Evolutionary conservation across 768 basidiomycete species (phyloP).

Genomic region (Imleria badia): DNA sequence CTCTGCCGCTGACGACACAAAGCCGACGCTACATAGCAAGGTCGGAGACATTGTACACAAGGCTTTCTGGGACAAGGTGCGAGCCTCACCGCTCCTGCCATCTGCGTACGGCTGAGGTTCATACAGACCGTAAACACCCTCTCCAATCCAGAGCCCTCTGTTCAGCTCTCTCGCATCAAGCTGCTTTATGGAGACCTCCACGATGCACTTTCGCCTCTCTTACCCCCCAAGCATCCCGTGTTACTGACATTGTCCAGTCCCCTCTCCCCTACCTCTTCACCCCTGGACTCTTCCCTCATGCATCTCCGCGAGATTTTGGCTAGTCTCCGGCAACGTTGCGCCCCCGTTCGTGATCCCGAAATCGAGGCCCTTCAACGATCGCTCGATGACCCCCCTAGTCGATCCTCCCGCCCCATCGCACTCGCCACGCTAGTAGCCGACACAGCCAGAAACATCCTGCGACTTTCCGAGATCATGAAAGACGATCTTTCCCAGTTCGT

Average conservation of each 20-base stretch:
- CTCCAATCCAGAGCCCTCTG: constrained; percentile 55
- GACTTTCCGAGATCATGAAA: constrained; percentile 63
- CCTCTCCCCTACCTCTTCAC: constrained; percentile 66
- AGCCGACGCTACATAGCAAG: constrained; percentile 44
- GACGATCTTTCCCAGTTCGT: constrained; percentile 65
- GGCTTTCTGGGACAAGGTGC: constrained; percentile 77
- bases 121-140: constrained; percentile 55
- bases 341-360: constrained; percentile 59
- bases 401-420: constrained; percentile 22
- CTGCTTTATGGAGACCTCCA: constrained; percentile 54
- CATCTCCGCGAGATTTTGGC: constrained; percentile 54
- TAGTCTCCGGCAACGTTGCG: constrained; percentile 59
- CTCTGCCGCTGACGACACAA: constrained; percentile 13
- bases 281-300: constrained; percentile 54
- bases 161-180: constrained; percentile 59
- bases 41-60: constrained; percentile 50
- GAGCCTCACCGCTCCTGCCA: constrained; percentile 18
- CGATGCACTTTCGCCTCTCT: constrained; percentile 51
- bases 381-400: constrained; percentile 34
- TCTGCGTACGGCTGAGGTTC: constrained; percentile 20
- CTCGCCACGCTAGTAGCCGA: constrained; percentile 52
- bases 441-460: constrained; percentile 47
- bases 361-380: constrained; percentile 44
- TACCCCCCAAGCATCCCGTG: constrained; percentile 53
- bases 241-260: constrained; percentile 55